These are phyloP conservation scores for Aquilaria agallochum DNA, from an alignment of 441 rosid genomes.

Conservation along the genomic window DNA sequence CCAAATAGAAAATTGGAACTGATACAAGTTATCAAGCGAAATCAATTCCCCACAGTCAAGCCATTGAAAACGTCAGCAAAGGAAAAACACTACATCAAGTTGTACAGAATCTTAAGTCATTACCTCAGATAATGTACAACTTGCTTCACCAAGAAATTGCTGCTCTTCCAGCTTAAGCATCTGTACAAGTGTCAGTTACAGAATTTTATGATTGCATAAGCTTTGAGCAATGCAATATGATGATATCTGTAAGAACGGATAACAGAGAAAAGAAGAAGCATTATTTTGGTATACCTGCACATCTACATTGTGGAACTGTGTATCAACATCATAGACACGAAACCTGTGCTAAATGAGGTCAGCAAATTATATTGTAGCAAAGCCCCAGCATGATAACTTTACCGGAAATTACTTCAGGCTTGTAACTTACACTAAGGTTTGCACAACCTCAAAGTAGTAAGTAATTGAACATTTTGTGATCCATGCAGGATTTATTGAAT, in stretches of 20 bases:
- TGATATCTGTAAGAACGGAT: not conserved
- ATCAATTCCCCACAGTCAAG: not conserved
- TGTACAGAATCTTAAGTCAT: constrained; percentile 5
- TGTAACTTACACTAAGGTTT: constrained; percentile 69
- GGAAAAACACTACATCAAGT: too few species aligned
- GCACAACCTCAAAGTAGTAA: constrained; percentile 79
- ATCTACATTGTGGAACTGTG: constrained; percentile 65
- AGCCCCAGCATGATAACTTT: constrained; percentile 13
- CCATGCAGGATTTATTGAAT: constrained; percentile 83
- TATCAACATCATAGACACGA: constrained; percentile 74
- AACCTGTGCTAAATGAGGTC: constrained; percentile 41
- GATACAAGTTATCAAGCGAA: not conserved
- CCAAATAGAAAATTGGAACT: constrained; percentile 2
- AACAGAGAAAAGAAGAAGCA: constrained; percentile 5
- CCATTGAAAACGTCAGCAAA: too few species aligned
- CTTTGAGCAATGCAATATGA: constrained; percentile 8
- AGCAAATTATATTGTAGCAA: constrained; percentile 14
- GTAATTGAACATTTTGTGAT: constrained; percentile 44
- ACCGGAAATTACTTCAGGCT: constrained; percentile 5
- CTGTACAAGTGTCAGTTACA: constrained; percentile 36
- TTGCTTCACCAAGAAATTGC: constrained; percentile 89
- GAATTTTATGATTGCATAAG: constrained; percentile 12
- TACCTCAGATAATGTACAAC: constrained; percentile 82
- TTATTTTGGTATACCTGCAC: constrained; percentile 52
- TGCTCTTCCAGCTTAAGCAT: constrained; percentile 89